Conservation (phyloP, 1,284 basidiomycete genomes). For the Cutaneotrichosporon cavernicola region DNA sequence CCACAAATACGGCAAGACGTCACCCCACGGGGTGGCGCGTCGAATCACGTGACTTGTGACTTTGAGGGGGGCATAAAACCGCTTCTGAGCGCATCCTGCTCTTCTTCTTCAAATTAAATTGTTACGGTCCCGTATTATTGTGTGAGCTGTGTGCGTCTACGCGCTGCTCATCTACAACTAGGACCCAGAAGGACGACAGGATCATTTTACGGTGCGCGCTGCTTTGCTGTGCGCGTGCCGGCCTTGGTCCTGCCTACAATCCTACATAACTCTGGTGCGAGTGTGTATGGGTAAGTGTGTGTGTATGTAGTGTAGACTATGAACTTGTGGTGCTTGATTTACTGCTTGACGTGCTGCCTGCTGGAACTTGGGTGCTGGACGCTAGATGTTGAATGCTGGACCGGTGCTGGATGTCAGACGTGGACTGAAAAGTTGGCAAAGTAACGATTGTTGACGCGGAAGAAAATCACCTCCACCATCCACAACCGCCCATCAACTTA, state of each 20-base stretch:
- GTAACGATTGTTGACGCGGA: conserved; percentile 9
- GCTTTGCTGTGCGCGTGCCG: conserved; percentile 28
- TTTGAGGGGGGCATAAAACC: background rate
- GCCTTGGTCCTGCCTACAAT: conserved; percentile 50
- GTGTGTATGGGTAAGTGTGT: background rate
- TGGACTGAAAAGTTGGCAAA: background rate
- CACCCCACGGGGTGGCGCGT: background rate
- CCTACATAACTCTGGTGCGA: background rate
- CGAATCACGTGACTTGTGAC: background rate
- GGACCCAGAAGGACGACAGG: conserved; percentile 27
- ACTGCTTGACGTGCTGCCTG: conserved; percentile 6
- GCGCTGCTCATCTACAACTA: conserved; percentile 22
- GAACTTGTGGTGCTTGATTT: background rate
- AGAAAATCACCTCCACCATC: conserved; percentile 4
- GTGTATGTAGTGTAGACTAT: background rate
- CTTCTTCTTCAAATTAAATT: conserved; percentile 17
- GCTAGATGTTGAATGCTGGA: no score
- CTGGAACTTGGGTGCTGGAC: conserved; percentile 21
- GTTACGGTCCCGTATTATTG: conserved; percentile 27
- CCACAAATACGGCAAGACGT: no score
- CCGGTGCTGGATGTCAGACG: background rate
- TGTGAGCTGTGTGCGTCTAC: conserved; percentile 17
- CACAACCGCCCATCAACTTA: background rate
- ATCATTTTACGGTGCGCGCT: conserved; percentile 27
- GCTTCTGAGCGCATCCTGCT: background rate